Percentiles rank a stretch among this genome's conserved stretches.
These are phyloP conservation scores for Tylopilus vinaceipallidus DNA, from an alignment of 768 basidiomycete genomes.

Conservation along the genomic window DNA sequence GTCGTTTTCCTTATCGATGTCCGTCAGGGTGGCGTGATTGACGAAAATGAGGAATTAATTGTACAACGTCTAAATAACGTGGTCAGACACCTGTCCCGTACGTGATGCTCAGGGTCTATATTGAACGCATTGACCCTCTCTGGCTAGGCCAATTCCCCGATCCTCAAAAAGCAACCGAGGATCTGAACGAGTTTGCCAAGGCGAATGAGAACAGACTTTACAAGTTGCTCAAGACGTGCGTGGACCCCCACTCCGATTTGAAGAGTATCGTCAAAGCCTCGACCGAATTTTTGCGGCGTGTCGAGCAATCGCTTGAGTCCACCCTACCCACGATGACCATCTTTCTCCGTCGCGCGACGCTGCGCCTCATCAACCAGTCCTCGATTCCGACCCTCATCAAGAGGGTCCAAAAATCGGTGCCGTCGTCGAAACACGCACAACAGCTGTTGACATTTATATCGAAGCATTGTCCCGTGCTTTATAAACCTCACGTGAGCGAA, in stretches of 20 bases:
- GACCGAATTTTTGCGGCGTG: constrained; percentile 75
- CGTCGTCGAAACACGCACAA: constrained; percentile 45
- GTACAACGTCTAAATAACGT: constrained; percentile 51
- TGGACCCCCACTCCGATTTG: constrained; percentile 83
- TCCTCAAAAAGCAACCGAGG: constrained; percentile 69
- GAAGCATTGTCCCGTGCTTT: constrained; percentile 74
- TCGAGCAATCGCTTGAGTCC: constrained; percentile 66
- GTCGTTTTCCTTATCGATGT: neutral
- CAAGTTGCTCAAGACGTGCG: constrained; percentile 75
- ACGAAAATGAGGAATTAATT: constrained; percentile 71
- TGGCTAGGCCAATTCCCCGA: constrained; percentile 60
- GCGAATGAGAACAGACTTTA: constrained; percentile 84
- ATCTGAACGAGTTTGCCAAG: constrained; percentile 80
- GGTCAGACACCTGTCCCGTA: constrained; percentile 62
- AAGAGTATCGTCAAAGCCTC: constrained; percentile 76
- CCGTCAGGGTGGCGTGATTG: constrained; percentile 83
- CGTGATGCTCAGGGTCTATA: constrained; percentile 20
- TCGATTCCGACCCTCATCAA: constrained; percentile 80
- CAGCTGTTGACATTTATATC: constrained; percentile 58
- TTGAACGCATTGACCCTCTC: neutral
- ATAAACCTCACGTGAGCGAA: constrained; percentile 71
- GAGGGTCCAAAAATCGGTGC: constrained; percentile 51
- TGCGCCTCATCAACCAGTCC: constrained; percentile 80
- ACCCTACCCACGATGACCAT: constrained; percentile 65
- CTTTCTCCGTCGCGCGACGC: constrained; percentile 67